Percentiles rank a stretch among this genome's conserved stretches.
Conservation (phyloP, 768 basidiomycete genomes). For the Mycena maculata region DNA sequence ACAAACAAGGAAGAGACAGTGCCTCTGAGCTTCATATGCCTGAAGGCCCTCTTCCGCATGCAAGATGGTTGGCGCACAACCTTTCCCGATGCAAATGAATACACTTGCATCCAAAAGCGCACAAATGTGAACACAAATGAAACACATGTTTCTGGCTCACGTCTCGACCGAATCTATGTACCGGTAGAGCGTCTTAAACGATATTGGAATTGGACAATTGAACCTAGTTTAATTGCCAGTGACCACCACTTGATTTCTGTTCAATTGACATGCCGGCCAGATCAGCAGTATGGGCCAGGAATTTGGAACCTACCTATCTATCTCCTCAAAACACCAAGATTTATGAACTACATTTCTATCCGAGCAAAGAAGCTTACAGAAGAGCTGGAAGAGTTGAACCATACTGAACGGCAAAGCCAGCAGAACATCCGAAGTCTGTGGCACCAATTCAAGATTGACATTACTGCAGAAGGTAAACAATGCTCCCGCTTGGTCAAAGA, state of each 20-base stretch:
- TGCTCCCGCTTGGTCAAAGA: no score
- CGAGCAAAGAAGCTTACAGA: background rate
- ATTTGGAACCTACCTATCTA: background rate
- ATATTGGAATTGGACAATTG: background rate
- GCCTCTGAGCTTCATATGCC: background rate
- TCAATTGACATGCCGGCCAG: background rate
- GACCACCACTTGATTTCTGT: conserved; percentile 2
- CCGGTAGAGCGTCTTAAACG: background rate
- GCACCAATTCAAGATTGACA: no score
- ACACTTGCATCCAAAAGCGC: conserved; percentile 12
- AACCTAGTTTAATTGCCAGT: background rate
- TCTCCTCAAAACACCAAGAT: background rate
- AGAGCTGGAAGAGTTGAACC: no score
- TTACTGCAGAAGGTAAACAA: no score
- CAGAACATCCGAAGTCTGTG: no score
- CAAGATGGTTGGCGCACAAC: conserved; percentile 22
- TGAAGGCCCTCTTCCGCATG: background rate
- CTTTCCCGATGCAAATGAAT: conserved; percentile 6
- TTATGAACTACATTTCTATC: background rate
- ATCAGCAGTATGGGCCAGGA: conserved; percentile 2
- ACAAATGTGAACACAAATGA: background rate
- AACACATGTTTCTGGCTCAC: background rate
- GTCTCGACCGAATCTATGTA: conserved; percentile 17
- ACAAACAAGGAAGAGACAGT: background rate
- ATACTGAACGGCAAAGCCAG: no score